These are phyloP conservation scores for Aspergillus sp. DNA, from an alignment of 2,329 filamentous ascomycete species.

Conservation along the genomic window DNA sequence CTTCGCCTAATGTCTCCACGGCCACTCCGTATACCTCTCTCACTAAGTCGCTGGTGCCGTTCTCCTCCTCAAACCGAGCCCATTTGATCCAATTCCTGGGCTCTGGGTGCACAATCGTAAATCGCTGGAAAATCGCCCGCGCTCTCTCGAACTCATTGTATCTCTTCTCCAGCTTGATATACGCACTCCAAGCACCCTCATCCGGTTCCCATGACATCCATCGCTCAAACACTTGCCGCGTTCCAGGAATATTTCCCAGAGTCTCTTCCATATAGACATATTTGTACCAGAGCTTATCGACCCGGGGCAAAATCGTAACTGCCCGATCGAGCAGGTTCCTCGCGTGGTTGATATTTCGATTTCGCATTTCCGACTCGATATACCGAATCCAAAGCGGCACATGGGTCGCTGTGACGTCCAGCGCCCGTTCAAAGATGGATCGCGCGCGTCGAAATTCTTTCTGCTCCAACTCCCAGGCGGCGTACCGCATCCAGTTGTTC, in stretches of 20 bases:
- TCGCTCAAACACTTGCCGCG: conserved; percentile 89
- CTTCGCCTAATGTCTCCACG: conserved; percentile 85
- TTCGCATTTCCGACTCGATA: conserved; percentile 95
- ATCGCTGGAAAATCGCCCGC: conserved; percentile 84
- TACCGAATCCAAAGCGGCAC: conserved; percentile 89
- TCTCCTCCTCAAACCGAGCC: conserved; percentile 96
- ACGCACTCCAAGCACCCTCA: conserved; percentile 91
- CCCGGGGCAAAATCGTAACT: conserved; percentile 83
- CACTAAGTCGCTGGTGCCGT: conserved; percentile 86
- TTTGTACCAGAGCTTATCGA: conserved; percentile 99
- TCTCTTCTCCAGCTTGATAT: conserved; percentile 95
- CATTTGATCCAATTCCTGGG: conserved; percentile 98
- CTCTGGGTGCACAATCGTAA: conserved; percentile 90
- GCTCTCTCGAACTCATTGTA: conserved; percentile 90
- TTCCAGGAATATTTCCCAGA: conserved; percentile 88
- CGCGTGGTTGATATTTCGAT: conserved; percentile 92
- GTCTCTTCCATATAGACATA: conserved; percentile 99
- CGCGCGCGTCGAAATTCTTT: conserved; percentile 92
- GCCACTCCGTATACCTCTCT: conserved; percentile 87
- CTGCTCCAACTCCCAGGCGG: conserved; percentile 95
- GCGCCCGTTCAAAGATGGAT: conserved; percentile 89
- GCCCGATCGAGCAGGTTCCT: conserved; percentile 91
- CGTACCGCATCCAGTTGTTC: conserved; percentile 99
- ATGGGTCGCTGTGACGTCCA: conserved; percentile 87
- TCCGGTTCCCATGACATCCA: conserved; percentile 99